Conservation (phyloP, 2,329 filamentous ascomycete genomes). For the Fusarium continuum region DNA sequence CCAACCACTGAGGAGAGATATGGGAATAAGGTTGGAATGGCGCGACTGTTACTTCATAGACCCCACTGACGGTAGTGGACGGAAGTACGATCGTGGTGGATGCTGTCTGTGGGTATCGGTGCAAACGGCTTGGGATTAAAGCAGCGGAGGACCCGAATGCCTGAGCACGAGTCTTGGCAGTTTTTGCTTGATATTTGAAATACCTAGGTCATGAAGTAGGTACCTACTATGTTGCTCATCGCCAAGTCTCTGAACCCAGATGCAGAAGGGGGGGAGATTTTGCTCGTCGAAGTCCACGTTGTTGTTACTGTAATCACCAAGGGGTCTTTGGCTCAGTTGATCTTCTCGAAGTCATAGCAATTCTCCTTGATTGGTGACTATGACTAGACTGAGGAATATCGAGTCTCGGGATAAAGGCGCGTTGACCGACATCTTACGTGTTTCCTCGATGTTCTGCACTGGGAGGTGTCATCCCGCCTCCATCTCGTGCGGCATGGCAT, state of each 20-base stretch:
- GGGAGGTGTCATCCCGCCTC: background rate
- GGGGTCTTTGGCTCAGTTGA: background rate
- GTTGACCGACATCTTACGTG: background rate
- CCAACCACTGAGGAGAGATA: background rate
- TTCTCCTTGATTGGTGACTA: background rate
- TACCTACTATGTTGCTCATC: background rate
- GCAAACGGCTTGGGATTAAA: background rate
- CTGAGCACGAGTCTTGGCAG: background rate
- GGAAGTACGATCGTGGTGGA: background rate
- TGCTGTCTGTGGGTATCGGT: background rate
- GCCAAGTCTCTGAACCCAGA: background rate
- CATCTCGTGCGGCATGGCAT: conserved; percentile 5
- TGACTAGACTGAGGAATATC: background rate
- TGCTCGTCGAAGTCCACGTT: background rate
- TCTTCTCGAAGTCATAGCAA: background rate
- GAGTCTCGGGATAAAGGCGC: background rate
- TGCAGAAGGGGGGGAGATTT: background rate
- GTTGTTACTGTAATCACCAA: background rate
- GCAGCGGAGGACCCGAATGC: conserved; percentile 12
- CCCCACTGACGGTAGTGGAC: conserved; percentile 20
- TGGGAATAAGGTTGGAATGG: conserved; percentile 25
- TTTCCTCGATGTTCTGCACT: no score
- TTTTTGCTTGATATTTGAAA: background rate
- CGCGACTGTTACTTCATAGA: background rate
- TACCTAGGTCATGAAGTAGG: background rate